These are phyloP conservation scores for Talaromyces rugulosus DNA, from an alignment of 2,329 filamentous ascomycete genomes.

Conservation along the genomic window DNA sequence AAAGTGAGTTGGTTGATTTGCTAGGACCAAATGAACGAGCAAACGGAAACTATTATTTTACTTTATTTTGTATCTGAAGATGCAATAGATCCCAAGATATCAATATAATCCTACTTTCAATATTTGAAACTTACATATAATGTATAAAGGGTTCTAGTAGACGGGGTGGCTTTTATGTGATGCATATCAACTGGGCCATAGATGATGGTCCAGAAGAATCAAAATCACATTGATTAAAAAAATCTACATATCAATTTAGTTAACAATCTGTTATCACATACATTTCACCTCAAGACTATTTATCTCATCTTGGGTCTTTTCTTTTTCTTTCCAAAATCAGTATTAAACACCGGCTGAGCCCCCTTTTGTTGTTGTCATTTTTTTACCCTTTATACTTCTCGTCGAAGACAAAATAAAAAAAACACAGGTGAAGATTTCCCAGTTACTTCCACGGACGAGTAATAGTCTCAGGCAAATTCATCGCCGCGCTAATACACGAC, in stretches of 20 bases:
- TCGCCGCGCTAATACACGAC: conserved; percentile 70
- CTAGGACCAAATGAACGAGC: background rate
- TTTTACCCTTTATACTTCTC: background rate
- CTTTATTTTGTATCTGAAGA: background rate
- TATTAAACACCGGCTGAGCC: background rate
- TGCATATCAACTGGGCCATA: background rate
- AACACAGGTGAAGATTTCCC: no score
- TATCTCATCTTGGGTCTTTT: background rate
- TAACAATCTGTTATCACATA: background rate
- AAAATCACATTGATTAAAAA: background rate
- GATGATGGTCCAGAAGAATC: background rate
- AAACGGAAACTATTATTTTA: background rate
- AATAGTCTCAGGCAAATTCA: conserved; percentile 53
- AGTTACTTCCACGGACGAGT: background rate
- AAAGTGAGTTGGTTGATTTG: background rate
- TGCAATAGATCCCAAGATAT: background rate
- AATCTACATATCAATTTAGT: background rate
- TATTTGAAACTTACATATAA: background rate
- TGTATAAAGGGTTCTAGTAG: no score
- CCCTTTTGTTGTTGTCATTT: background rate
- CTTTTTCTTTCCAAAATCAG: background rate
- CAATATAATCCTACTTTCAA: background rate
- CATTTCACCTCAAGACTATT: background rate
- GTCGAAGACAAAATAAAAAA: background rate
- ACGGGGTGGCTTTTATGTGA: no score